Conservation (phyloP, 768 basidiomycete genomes). For the Mycena alexandri region DNA sequence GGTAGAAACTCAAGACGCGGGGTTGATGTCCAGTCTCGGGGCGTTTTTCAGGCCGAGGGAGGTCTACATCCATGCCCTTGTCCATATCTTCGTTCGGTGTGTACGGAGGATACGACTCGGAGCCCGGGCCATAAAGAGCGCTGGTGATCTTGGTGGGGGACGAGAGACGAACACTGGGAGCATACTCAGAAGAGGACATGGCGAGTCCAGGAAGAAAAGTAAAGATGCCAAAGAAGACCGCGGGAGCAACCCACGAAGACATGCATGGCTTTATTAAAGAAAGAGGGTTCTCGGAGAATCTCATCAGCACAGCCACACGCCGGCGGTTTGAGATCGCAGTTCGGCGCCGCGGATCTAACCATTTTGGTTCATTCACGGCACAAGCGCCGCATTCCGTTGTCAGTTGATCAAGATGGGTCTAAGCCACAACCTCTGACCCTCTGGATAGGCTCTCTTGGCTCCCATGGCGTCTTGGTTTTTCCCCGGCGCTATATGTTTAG, state of each 20-base stretch:
- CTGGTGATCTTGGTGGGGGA: conserved; percentile 6
- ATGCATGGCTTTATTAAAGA: too few relatives aligned
- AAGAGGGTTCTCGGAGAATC: background rate
- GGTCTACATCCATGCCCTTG: background rate
- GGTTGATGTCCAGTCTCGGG: conserved; percentile 2
- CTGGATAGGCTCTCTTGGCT: conserved; percentile 11
- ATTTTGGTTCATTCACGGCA: background rate
- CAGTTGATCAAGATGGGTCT: conserved; percentile 13
- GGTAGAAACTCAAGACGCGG: conserved; percentile 32
- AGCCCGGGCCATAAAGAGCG: conserved; percentile 14
- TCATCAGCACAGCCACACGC: too few relatives aligned
- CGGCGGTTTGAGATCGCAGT: too few relatives aligned
- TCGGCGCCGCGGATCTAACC: conserved; percentile 17
- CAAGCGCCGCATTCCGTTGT: background rate
- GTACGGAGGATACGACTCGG: conserved; percentile 7
- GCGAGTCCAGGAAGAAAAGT: background rate
- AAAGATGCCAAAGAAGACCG: background rate
- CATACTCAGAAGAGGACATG: conserved; percentile 19
- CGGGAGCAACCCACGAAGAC: background rate
- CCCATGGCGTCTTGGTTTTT: background rate
- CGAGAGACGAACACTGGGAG: too few relatives aligned
- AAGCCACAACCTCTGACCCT: background rate
- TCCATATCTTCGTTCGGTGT: conserved; percentile 6
- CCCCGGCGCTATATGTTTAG: background rate
- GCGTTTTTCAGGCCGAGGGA: background rate